Evolutionary conservation across 805 yeast genomes (phyloP).

Genomic region (Saccharomycopsis olivae): DNA sequence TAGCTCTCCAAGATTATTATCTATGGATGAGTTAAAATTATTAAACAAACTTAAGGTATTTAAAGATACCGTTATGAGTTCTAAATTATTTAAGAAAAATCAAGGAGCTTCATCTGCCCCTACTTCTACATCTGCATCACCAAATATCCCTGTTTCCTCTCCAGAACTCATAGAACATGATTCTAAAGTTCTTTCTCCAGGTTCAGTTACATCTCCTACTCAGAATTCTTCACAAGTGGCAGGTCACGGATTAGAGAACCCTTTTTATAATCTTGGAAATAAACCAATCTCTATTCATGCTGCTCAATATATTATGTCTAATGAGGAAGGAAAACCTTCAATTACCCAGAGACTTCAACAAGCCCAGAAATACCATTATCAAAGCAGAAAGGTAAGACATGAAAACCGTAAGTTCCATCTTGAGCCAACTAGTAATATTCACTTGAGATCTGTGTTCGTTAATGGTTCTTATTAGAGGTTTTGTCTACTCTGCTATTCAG

Average conservation of each 20-base stretch:
- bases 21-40: slow-evolving; percentile 14
- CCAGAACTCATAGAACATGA: not conserved
- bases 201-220: not conserved
- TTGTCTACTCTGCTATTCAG: too few relatives aligned
- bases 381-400: too few relatives aligned
- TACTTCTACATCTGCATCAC: too few relatives aligned
- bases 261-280: not conserved
- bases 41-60: slow-evolving; percentile 15
- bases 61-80: slow-evolving; percentile 6
- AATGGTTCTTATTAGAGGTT: too few relatives aligned
- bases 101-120: not conserved
- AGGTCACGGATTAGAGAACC: not conserved
- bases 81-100: slow-evolving; percentile 4
- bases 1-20: not conserved
- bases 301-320: too few relatives aligned
- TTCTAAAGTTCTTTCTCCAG: not conserved
- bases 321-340: too few relatives aligned
- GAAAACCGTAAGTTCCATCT: too few relatives aligned
- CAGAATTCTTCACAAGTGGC: not conserved
- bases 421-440: too few relatives aligned
- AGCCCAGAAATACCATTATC: not conserved
- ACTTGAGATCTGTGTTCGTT: not conserved
- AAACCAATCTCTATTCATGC: not conserved
- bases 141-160: not conserved
- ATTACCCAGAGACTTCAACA: too few relatives aligned